Evolutionary conservation across 2,329 filamentous ascomycete genomes (phyloP), one percentile per base, ranked within the genome.

Genomic region (Colletotrichum musae): DNA sequence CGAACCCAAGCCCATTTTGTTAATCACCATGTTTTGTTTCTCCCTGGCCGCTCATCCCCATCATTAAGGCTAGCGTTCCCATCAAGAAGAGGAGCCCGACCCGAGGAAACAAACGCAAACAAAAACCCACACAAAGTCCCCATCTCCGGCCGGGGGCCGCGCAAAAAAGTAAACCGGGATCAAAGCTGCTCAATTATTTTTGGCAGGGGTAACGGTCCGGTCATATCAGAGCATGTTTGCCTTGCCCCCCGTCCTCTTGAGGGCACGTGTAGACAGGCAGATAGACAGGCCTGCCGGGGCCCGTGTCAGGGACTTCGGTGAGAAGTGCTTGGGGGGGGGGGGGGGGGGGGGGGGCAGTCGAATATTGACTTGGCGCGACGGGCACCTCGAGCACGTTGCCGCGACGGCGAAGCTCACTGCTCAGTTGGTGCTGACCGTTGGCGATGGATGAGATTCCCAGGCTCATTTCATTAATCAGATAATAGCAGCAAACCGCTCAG

Each of bases 1-100:
- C 6, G 5, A 5, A 6, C 41, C 41, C 10, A 39, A 54, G 50
- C 0, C 59, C 59, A 54, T 50, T 24, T 62, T 62, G 9, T 36
- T 36, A 36, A 24, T 36, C 32, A 10, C 10, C n/a, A 21, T 12
- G 12, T 21, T n/a, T 24, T 16, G 21, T 43, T 21, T 7, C 5
- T n/a, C 41, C 59, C 18, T 52, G 6, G 58, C 32, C 28, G 45
- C n/a, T 21, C 51, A 21, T 15, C 57, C 28, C 57, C 59, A 54
- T 62, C 59, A 4, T 47, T 47, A 62, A 62, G 59, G 59, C 59
- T 54, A 62, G 59, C 59, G 59, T 45, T 45, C 50, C 59, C 50
- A 21, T 62, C 50, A 36, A 36, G 10, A 36, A 36, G 32, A 36
- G 32, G 32, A 36, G 32, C 9, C 32, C 32, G 32, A 36, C 21